These are phyloP conservation scores for Pseudonectria foliicola DNA, from an alignment of 2,329 filamentous ascomycete species.

Conservation along the genomic window DNA sequence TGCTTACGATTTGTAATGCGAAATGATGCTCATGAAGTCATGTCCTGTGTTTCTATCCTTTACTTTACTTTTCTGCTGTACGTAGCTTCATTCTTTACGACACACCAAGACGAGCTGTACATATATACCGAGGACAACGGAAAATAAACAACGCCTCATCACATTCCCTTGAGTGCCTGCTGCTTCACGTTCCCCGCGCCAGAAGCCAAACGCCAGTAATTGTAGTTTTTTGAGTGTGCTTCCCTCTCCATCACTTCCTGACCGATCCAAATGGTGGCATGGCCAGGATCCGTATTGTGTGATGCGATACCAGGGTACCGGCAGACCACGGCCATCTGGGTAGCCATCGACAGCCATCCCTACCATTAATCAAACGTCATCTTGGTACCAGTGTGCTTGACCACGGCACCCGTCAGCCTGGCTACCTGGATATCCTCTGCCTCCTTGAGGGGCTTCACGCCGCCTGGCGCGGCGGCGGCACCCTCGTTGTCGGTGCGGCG, in stretches of 20 bases:
- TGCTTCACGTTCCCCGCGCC: constrained; percentile 9
- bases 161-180: background rate
- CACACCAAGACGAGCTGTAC: background rate
- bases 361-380: constrained; percentile 62
- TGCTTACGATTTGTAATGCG: constrained; percentile 24
- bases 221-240: too few relatives aligned
- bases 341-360: background rate
- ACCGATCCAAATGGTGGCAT: too few relatives aligned
- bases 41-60: constrained; percentile 9
- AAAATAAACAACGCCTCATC: background rate
- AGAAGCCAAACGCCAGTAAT: too few relatives aligned
- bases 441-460: constrained; percentile 33
- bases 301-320: too few relatives aligned
- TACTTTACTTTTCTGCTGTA: constrained; percentile 13
- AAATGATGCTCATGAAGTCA: constrained; percentile 16
- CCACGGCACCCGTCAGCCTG: constrained; percentile 71
- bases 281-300: too few relatives aligned
- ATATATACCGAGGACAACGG: background rate
- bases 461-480: constrained; percentile 21
- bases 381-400: constrained; percentile 73
- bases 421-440: constrained; percentile 44
- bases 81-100: constrained; percentile 9
- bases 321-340: background rate
- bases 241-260: too few relatives aligned
- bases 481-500: constrained; percentile 16